Base-by-base conservation (phyloP, 192 early-diverging fungal genomes). In the Jimgerdemannia lactiflua region DNA sequence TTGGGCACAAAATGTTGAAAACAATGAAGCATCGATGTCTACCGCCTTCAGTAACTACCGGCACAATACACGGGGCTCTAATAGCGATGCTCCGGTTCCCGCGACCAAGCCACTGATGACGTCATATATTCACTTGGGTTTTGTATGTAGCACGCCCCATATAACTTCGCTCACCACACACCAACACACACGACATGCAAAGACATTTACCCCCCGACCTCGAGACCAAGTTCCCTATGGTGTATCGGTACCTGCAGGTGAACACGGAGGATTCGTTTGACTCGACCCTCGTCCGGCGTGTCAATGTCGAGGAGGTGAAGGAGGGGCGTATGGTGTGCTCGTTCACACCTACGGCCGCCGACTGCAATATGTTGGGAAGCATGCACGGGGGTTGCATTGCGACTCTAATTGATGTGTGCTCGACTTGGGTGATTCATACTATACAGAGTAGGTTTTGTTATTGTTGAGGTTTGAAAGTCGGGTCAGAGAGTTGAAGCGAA, bases 341-440 rank as follows among this genome's bases (percentile, higher is more conserved):
- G 8, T 10, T 59, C 14, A 59, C 49, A 59, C 49, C 49, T 6
- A 59, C 49, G 2, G 14, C 14, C 8, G 75, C 71, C 10, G 83
- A 84, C 39, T 81, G 83, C 74, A 84, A 82, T 65, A 71, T 77
- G 42, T 71, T 76, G 29, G 75, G 77, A 75, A 84, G 74, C 42
- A 74, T 81, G 43, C 83, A 84, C 65, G 83, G 83, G 43, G 83
- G 83, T 11, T 80, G 43, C 65, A 81, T 82, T 69, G 83, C 83
- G 4, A 79, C 77, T 39, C 65, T 84, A 65, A 70, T 84, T 9
- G 83, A 84, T 65, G 77, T 77, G 71, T 65, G 76, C 39, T 77
- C 82, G 39, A 80, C 79, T 3, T 75, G 74, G 4, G 82, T 73
- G 49, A 39, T 83, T 54, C 75, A 79, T 67, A 83, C 75, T 19